These are phyloP conservation scores for Ogataea allantospora DNA, from an alignment of 805 yeast genomes.

Conservation along the genomic window DNA sequence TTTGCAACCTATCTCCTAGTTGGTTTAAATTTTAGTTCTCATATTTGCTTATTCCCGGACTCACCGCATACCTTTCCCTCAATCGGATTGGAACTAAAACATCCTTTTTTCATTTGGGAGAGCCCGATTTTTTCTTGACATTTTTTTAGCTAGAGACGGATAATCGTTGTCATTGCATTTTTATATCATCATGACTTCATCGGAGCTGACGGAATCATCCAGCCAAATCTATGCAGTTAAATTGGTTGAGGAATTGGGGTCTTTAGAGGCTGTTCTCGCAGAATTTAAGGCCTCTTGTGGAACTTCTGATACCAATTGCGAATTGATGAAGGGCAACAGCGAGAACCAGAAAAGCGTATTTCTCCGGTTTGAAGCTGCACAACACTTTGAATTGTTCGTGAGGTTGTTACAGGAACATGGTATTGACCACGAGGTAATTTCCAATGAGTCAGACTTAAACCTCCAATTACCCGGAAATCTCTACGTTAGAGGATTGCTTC, in stretches of 20 bases:
- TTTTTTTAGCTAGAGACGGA: conserved; percentile 1
- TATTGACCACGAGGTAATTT: conserved; percentile 17
- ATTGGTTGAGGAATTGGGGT: conserved; percentile 10
- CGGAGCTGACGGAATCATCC: conserved; percentile 18
- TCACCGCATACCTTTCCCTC: no score
- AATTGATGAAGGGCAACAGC: conserved; percentile 20
- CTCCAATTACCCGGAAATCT: conserved; percentile 50
- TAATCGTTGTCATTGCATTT: conserved; percentile 2
- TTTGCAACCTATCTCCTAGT: not conserved
- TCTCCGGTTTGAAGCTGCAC: conserved; percentile 18
- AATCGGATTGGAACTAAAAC: not conserved
- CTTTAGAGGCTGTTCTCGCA: conserved; percentile 18
- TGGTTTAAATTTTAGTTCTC: not conserved
- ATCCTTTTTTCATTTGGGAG: conserved; percentile 2
- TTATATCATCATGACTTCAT: conserved; percentile 13
- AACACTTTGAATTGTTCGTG: conserved; percentile 17
- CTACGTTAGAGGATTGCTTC: conserved; percentile 50
- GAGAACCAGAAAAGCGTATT: conserved; percentile 14
- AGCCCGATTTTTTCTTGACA: conserved; percentile 3
- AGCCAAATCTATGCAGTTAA: conserved; percentile 9
- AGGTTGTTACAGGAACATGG: conserved; percentile 13
- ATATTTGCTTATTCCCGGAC: not conserved
- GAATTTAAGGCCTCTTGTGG: conserved; percentile 17
- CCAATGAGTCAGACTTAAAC: conserved; percentile 19
- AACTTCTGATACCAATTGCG: conserved; percentile 15